Evolutionary conservation across 768 basidiomycete species (phyloP), one percentile per base, ranked within the genome.

Genomic region (Punctularia strigosozonata): DNA sequence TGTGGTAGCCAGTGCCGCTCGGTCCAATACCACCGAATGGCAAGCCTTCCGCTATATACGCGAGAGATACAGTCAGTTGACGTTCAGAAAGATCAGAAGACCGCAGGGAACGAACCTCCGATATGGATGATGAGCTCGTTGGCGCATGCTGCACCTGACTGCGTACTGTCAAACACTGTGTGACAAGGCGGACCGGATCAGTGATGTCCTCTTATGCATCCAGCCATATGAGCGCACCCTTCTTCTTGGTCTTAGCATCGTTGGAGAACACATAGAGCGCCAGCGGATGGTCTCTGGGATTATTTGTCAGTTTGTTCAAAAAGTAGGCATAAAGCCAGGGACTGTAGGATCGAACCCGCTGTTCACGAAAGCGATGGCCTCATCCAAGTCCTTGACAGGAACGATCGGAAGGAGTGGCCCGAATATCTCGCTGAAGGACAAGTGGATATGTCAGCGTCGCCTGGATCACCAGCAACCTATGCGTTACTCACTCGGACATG

Each of bases 371-470:
- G 71, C 66, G 42, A 89, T 76, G 3, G 78, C 87, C 26, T 73
- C 77, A 24, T 87, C 82, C 5, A 84, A 38, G 39, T 69, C 53
- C n/a, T 78, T 71, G 19, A 89, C 76, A 0, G 78, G 71, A 1
- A 91, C 60, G 28, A 92, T 65, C 3, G 85, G 80, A 18, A 92
- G 60, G 7, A 92, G 46, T 6, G 89, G 88, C 0, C 87, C 89
- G 47, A 92, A 90, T 31, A 90, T 67, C 50, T 91, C 89, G 43
- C 85, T 87, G 45, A 30, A 10, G 10, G 0, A 31, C 14, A 32
- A 4, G 4, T 12, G 6, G n/a, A 31, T 22, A 36, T 24, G 31
- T 42, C 26, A 31, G 17, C 14, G 21, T 3, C 45, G 23, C 17
- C 5, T 32, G n/a, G 22, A 13, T 6, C 37, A 37, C 12, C 23